Evolutionary conservation across 208 protist genomes (phyloP).

Genomic region (Sergeia podlipaevii): DNA sequence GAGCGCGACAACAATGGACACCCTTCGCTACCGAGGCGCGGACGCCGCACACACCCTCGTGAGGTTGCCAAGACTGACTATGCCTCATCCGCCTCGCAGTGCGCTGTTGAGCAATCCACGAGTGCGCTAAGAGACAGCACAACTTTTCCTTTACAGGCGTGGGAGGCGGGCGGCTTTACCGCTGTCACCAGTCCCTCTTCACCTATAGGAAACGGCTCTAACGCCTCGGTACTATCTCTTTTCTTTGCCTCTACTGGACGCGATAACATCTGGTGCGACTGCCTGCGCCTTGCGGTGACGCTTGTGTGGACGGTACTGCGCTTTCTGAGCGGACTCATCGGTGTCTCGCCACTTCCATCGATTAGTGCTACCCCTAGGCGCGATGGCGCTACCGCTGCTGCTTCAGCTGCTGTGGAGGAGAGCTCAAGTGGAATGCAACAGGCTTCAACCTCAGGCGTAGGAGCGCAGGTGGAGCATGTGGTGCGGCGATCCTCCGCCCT

Average conservation of each 20-base stretch:
- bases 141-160: no score
- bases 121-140: no score
- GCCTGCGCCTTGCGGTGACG: constrained; percentile 11
- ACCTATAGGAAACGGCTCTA: background rate
- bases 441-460: no score
- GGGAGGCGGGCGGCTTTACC: constrained; percentile 3
- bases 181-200: background rate
- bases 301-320: constrained; percentile 25
- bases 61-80: no score
- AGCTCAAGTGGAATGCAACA: background rate
- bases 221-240: constrained; percentile 1
- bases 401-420: background rate
- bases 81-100: no score
- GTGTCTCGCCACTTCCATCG: background rate
- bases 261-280: constrained; percentile 11
- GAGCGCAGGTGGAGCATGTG: no score
- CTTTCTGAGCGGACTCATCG: background rate
- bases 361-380: no score
- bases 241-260: constrained; percentile 15
- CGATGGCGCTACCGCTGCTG: background rate
- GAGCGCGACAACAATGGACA: no score
- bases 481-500: no score
- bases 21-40: no score
- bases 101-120: no score
- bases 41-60: no score